Evolutionary conservation across 495 filamentous ascomycete species (phyloP).

Genomic region (Filosporella fistucella): DNA sequence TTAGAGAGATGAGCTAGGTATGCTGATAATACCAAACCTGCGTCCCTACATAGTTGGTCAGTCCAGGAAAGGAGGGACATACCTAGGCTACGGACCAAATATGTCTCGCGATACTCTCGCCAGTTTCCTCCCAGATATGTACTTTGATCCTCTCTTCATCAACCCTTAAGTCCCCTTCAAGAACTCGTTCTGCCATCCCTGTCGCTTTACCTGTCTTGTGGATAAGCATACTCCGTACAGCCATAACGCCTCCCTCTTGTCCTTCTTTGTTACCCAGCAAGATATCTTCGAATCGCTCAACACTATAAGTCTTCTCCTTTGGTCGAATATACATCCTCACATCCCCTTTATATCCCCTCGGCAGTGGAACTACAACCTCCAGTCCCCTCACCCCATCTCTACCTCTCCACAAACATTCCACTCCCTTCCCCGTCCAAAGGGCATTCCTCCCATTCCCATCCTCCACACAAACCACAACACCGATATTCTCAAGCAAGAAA

Average conservation of each 20-base stretch:
- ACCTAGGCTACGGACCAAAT: slow-evolving; percentile 67
- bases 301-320: slow-evolving; percentile 3
- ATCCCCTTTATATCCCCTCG: background rate
- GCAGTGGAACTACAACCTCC: slow-evolving; percentile 13
- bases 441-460: slow-evolving; percentile 35
- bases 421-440: slow-evolving; percentile 40
- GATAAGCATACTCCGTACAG: slow-evolving; percentile 17
- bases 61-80: slow-evolving; percentile 8
- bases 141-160: background rate
- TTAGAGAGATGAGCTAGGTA: slow-evolving; percentile 27
- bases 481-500: slow-evolving; percentile 64
- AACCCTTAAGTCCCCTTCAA: background rate
- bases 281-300: slow-evolving; percentile 44
- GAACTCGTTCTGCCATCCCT: slow-evolving; percentile 16
- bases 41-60: slow-evolving; percentile 51
- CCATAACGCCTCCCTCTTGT: slow-evolving; percentile 10
- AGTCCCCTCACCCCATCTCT: slow-evolving; percentile 20
- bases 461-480: slow-evolving; percentile 37
- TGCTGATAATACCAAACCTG: slow-evolving; percentile 53
- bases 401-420: slow-evolving; percentile 45
- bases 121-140: slow-evolving; percentile 79
- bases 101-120: slow-evolving; percentile 92
- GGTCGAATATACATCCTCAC: slow-evolving; percentile 19
- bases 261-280: slow-evolving; percentile 31
- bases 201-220: background rate